Base-by-base conservation (phyloP, 2,329 filamentous ascomycete species). In the Aspergillus sp. region DNA sequence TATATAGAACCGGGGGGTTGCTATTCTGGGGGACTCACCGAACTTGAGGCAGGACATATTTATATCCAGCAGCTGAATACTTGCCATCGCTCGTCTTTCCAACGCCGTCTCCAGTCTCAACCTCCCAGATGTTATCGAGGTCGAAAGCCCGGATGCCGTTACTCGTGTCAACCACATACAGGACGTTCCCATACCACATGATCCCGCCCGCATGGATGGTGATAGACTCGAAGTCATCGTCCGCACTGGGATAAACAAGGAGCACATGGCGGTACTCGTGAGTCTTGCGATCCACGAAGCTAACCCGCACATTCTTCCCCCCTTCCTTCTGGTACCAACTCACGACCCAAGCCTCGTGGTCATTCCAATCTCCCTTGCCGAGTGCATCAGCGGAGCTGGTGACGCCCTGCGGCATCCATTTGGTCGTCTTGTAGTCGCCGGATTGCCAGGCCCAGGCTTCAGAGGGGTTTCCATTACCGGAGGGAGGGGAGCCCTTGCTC, bases 131-230 rank as follows among this genome's bases (percentile, higher is more conserved):
- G 50, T 74, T 73, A n/a, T 59, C 59, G 59, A 75, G 55, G 39
- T 75, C 72, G 57, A 76, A 76, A 1, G 74, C 72, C 1, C 73
- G 68, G 43, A 75, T 68, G 1, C 72, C 73, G 12, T 69, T 68
- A 2, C 49, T 56, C 0, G 72, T 75, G 57, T 75, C 73, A 1
- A 75, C 70, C 3, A 75, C 70, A 62, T 68, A 75, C 12, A 75
- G 59, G 7, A 66, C 65, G 49, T 72, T 64, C 3, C 71, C 72
- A 46, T 75, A 76, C 73, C 72, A 75, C 52, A 68, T 61, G 15
- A 75, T 70, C 1, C 73, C 73, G 2, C 74, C 73, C 1, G 73
- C 73, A 59, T 76, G 73, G 15, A 75, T 57, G 1, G 61, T 60
- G 6, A 76, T 69, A 14, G 63, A 61, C 14, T 64, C 61, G 57